Base-by-base conservation (phyloP, 2,329 filamentous ascomycete species). In the Fusarium keratoplasticum region DNA sequence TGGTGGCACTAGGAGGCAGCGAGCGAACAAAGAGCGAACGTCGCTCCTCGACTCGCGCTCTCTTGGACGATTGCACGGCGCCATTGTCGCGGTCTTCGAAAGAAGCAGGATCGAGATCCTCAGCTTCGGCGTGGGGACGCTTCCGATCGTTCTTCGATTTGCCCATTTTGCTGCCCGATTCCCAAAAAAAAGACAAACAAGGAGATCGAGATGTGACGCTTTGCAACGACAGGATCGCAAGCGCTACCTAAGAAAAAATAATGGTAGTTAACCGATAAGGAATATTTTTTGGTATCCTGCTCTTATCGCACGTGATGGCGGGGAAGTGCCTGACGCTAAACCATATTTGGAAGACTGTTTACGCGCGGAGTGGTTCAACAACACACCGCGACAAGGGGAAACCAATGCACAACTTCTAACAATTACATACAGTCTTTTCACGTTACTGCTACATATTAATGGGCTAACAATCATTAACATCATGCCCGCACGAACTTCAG, bases 11-110 rank as follows among this genome's bases (percentile, higher is more conserved):
- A 25, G 92, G 85, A 22, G 95, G 94, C 57, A 99, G 89, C 60
- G 94, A 95, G 78, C 96, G 94, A 74, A 99, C 92, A 85, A 99
- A 99, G 75, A 99, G 91, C 54, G 96, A 94, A 77, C 91, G 87
- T 73, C 89, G 88, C 67, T 89, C 88, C 69, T 92, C 90, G 66
- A 89, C 86, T 72, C 88, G 85, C 33, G 87, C 83, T 78, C 89
- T 91, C 80, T 92, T 92, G 40, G 83, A 79, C 16, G 77, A 79
- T 61, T 80, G 81, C 22, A 79, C 76, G 31, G 77, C 71, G 65
- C 77, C 78, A 72, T 80, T 80, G 47, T 81, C 82, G 42, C 78
- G 77, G 40, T 80, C 80, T 59, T 82, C 79, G 59, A 81, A 76
- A 31, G 77, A 78, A 57, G 75, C 64, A 14, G 80, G 74, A 57